Evolutionary conservation across 306 rosid species (phyloP).

Genomic region (Cucumis sativus): DNA sequence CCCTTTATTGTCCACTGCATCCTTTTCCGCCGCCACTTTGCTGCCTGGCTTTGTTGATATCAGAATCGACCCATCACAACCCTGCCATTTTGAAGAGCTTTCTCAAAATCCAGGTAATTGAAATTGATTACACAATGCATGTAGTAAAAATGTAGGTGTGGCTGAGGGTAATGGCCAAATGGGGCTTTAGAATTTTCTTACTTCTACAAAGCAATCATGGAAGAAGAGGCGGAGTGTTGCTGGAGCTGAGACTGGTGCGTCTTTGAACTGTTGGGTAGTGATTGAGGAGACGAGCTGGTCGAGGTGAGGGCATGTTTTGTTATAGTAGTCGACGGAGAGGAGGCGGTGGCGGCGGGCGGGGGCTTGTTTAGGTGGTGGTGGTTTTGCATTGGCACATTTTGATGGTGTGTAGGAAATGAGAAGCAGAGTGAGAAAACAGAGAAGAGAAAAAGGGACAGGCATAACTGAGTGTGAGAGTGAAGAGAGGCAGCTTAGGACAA

Average conservation of each 20-base stretch:
- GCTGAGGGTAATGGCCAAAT: not conserved
- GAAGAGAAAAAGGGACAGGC: constrained; percentile 21
- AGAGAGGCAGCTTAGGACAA: constrained; percentile 37
- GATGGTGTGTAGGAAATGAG: constrained; percentile 19
- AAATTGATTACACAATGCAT: not conserved
- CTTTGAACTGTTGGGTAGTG: constrained; percentile 71
- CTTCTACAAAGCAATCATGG: constrained; percentile 94
- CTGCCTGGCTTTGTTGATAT: constrained; percentile 46
- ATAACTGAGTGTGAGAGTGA: constrained; percentile 14
- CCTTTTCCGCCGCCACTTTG: constrained; percentile 56
- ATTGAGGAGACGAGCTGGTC: constrained; percentile 58
- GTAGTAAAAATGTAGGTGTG: constrained; percentile 12
- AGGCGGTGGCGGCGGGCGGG: constrained; percentile 24
- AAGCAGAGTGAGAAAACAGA: constrained; percentile 12
- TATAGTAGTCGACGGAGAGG: constrained; percentile 49
- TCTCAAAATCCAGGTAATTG: not conserved
- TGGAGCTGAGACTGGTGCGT: constrained; percentile 68
- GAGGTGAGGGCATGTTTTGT: constrained; percentile 64
- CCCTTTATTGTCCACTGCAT: constrained; percentile 63
- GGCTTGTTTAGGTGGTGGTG: not conserved
- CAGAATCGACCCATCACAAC: constrained; percentile 78
- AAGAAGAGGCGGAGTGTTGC: constrained; percentile 87
- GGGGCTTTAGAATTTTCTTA: constrained; percentile 12
- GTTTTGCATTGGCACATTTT: constrained; percentile 19
- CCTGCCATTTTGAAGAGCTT: constrained; percentile 26